Conservation (phyloP, 108 stramenopile species). For the Mediolabrus comicus region DNA sequence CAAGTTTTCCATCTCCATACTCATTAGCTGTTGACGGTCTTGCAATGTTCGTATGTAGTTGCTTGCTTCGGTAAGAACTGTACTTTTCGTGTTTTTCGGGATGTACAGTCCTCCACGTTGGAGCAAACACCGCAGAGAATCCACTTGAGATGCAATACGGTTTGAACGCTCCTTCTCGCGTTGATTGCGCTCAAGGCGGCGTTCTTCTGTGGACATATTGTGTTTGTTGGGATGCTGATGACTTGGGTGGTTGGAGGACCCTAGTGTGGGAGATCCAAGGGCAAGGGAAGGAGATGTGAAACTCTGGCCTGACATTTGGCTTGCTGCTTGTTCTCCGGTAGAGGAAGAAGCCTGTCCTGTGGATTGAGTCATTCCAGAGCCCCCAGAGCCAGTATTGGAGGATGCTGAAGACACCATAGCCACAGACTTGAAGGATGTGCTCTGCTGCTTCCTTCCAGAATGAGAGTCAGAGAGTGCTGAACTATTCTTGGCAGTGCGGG, state of each 20-base stretch:
- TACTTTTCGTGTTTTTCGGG: slow-evolving; percentile 44
- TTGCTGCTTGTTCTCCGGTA: background rate
- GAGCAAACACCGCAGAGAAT: slow-evolving; percentile 34
- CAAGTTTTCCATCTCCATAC: slow-evolving; percentile 23
- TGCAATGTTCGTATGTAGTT: slow-evolving; percentile 44
- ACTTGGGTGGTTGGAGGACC: background rate
- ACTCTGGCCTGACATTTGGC: background rate
- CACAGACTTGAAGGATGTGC: background rate
- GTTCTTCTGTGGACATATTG: slow-evolving; percentile 15
- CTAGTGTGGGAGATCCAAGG: slow-evolving; percentile 1
- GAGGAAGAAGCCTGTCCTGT: slow-evolving; percentile 9
- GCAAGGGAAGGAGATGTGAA: background rate
- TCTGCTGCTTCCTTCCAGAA: background rate
- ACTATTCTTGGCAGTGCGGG: background rate
- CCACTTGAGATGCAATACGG: slow-evolving; percentile 39
- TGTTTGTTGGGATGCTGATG: slow-evolving; percentile 21
- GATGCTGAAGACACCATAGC: slow-evolving; percentile 14
- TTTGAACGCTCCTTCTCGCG: slow-evolving; percentile 47
- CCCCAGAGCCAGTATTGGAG: background rate
- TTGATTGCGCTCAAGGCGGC: slow-evolving; percentile 41
- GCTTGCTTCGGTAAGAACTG: slow-evolving; percentile 46
- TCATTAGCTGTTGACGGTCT: slow-evolving; percentile 40
- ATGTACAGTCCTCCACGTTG: slow-evolving; percentile 42
- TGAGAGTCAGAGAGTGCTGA: slow-evolving; percentile 12
- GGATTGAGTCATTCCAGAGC: slow-evolving; percentile 8